A percentile compares a stretch with the other conserved stretches of the same genome.
phyloP scores from a whole-genome alignment of 768 basidiomycete species.

The Favolaschia claudopus region DNA sequence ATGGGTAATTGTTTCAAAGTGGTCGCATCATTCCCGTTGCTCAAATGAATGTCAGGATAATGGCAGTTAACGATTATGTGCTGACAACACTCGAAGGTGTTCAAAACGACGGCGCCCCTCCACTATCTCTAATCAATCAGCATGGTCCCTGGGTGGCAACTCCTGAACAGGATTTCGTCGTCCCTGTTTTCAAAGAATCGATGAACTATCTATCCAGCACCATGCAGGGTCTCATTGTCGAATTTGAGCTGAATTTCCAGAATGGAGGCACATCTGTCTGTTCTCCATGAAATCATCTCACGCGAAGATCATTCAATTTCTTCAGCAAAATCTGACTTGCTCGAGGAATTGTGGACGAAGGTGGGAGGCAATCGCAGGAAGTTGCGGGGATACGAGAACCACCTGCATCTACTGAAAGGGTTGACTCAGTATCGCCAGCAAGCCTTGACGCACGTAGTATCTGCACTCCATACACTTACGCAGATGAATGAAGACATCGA shows the following conservation, averaged over 20 bases:
- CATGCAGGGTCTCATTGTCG: constrained; percentile 71
- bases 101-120: constrained; percentile 44
- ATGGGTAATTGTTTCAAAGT: constrained; percentile 58
- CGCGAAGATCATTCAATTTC: constrained; percentile 62
- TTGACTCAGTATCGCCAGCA: constrained; percentile 64
- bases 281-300: constrained; percentile 63
- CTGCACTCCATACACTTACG: constrained; percentile 66
- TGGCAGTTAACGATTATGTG: constrained; percentile 79
- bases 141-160: constrained; percentile 49
- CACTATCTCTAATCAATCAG: constrained; percentile 39
- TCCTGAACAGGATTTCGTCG: constrained; percentile 49
- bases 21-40: not conserved
- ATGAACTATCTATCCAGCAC: constrained; percentile 46
- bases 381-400: constrained; percentile 57
- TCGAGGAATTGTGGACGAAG: constrained; percentile 73
- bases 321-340: constrained; percentile 57
- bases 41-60: constrained; percentile 53
- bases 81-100: constrained; percentile 61
- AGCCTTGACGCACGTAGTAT: constrained; percentile 70
- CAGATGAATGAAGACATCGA: constrained; percentile 79
- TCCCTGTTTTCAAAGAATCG: constrained; percentile 57
- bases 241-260: constrained; percentile 64
- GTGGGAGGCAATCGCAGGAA: constrained; percentile 66
- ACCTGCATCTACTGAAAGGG: constrained; percentile 61
- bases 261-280: constrained; percentile 69